Conservation (phyloP, 805 yeast species). For the Saturnispora mendoncae region DNA sequence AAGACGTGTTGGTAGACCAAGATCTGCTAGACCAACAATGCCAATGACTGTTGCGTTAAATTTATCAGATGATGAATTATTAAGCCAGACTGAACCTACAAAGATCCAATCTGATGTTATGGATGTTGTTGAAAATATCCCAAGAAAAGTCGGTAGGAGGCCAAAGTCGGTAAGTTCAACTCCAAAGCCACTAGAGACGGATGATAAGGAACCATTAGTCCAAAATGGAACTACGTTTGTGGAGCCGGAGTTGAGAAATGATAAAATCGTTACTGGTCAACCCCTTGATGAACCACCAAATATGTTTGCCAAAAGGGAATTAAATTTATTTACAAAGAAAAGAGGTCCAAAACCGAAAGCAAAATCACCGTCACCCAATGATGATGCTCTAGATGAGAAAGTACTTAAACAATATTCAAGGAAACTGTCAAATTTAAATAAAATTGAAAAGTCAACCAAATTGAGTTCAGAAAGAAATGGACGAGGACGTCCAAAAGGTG, state of each 20-base stretch:
- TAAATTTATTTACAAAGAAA: constrained; percentile 19
- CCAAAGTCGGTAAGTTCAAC: neutral
- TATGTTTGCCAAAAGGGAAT: constrained; percentile 45
- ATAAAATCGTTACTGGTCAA: constrained; percentile 60
- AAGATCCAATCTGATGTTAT: too few relatives aligned
- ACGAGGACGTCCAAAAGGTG: neutral
- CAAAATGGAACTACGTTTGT: constrained; percentile 25
- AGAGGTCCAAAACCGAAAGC: neutral
- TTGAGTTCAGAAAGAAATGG: constrained; percentile 14
- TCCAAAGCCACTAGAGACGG: neutral
- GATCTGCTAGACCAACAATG: constrained; percentile 6
- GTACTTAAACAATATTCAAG: constrained; percentile 14
- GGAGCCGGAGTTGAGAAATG: constrained; percentile 52
- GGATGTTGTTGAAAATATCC: neutral
- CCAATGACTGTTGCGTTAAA: constrained; percentile 1
- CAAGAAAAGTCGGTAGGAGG: neutral
- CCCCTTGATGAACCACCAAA: constrained; percentile 67
- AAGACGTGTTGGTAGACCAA: constrained; percentile 3
- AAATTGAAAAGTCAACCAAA: constrained; percentile 10
- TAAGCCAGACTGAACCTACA: neutral
- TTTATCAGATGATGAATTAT: constrained; percentile 6
- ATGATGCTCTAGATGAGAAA: constrained; percentile 8
- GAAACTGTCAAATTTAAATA: constrained; percentile 14
- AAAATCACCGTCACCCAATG: neutral
- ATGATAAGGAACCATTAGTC: neutral